Base-by-base conservation (phyloP, 805 yeast genomes). In the Priceomyces melissophilus region DNA sequence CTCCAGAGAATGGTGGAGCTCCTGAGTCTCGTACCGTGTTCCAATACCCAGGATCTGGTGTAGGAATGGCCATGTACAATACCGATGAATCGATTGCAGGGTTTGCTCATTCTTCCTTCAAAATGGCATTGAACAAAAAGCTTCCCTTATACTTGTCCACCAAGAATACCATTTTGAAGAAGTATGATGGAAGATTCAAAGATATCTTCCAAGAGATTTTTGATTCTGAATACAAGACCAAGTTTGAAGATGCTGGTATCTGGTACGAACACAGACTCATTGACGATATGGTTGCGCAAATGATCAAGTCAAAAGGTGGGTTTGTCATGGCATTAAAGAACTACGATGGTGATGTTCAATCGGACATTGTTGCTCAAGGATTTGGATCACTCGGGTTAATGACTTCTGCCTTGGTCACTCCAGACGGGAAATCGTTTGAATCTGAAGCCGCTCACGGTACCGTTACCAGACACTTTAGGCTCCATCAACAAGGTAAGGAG, bases 381-480 rank as follows among this genome's bases (percentile, higher is more conserved):
- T 85, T 85, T 50, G 93, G 93, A 16, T 84, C 91, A 2, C 69
- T 85, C 48, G 93, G 93, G 40, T 73, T 85, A 49, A 85, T 85
- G 93, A 84, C 93, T 8, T 85, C 93, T 9, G 87, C 81, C 31
- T 74, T 85, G 49, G 81, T 84, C 69, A 82, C 91, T 12, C 90
- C 91, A 39, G 91, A 85, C 65, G 93, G 93, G 32, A 82, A 83
- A 60, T 79, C 89, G n/a, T 85, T 82, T 53, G 93, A 85, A 69
- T 74, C 85, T 45, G 93, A 85, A 63, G 91, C 91, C 44, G 93
- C 93, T 27, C 93, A 85, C 57, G 93, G 93, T 53, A 85, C 93
- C 12, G 93, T 85, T 47, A 85, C 93, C 26, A 81, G 93, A 76
- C 93, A 85, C 59, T 85, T 71, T 69, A 82, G 91, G 76, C 85